These are phyloP conservation scores for Beauveria sp. DNA, from an alignment of 2,329 filamentous ascomycete species.

Conservation along the genomic window DNA sequence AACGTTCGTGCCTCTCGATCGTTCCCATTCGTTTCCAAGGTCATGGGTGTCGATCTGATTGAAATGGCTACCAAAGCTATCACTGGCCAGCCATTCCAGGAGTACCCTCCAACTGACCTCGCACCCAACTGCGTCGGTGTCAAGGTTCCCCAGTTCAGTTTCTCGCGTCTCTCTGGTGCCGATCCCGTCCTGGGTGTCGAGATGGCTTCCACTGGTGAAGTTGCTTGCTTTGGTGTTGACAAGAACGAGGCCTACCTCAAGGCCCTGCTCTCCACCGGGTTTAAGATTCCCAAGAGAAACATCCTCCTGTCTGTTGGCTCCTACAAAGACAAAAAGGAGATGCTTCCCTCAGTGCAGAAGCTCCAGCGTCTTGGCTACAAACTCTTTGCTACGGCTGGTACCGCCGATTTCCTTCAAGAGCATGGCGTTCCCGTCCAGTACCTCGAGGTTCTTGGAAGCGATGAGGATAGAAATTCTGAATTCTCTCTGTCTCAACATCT, in stretches of 20 bases:
- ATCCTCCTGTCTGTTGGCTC: slow-evolving; percentile 92
- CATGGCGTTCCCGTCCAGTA: slow-evolving; percentile 90
- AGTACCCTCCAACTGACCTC: slow-evolving; percentile 72
- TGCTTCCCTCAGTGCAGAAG: slow-evolving; percentile 87
- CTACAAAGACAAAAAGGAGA: slow-evolving; percentile 96
- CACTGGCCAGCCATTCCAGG: slow-evolving; percentile 71
- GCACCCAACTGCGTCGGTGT: slow-evolving; percentile 82
- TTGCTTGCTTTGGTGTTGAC: slow-evolving; percentile 90
- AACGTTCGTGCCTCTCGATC: slow-evolving; percentile 94
- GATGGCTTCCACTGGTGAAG: slow-evolving; percentile 98
- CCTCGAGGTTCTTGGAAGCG: slow-evolving; percentile 74
- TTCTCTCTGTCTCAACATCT: slow-evolving; percentile 96
- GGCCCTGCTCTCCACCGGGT: slow-evolving; percentile 89
- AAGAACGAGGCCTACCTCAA: slow-evolving; percentile 99
- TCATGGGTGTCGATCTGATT: slow-evolving; percentile 95
- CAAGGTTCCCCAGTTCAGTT: slow-evolving; percentile 98
- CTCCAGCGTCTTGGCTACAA: slow-evolving; percentile 89
- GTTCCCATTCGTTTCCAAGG: slow-evolving; percentile 97
- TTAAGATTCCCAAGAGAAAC: slow-evolving; percentile 93
- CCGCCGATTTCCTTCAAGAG: slow-evolving; percentile 91
- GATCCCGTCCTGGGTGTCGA: slow-evolving; percentile 96
- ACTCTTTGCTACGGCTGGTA: slow-evolving; percentile 91
- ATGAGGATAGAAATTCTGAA: slow-evolving; percentile 84
- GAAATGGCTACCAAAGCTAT: slow-evolving; percentile 99
- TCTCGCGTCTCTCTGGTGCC: slow-evolving; percentile 91